Evolutionary conservation across 768 basidiomycete species (phyloP).

Genomic region (Saitozyma podzolica): DNA sequence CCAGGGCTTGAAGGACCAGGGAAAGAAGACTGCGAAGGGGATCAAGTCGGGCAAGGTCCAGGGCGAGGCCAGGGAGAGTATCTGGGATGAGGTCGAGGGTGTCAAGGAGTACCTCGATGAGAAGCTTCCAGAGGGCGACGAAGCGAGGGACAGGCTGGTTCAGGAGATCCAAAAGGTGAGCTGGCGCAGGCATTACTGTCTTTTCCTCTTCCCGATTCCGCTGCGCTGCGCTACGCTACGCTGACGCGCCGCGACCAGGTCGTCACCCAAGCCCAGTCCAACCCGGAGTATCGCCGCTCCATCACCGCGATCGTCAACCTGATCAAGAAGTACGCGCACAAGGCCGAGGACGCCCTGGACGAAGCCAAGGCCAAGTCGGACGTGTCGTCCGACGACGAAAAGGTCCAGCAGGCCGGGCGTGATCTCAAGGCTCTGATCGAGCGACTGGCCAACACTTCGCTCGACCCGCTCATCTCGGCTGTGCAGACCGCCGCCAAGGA

Average conservation of each 20-base stretch:
- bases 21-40: constrained; percentile 48
- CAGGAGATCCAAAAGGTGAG: constrained; percentile 49
- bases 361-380: constrained; percentile 47
- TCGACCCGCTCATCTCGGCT: constrained; percentile 49
- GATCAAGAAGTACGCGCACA: constrained; percentile 54
- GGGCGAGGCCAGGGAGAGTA: constrained; percentile 46
- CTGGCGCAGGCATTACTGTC: neutral
- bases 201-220: too few species aligned
- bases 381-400: constrained; percentile 48
- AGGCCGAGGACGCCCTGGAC: constrained; percentile 49
- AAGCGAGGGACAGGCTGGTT: constrained; percentile 53
- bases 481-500: constrained; percentile 50
- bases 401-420: constrained; percentile 51
- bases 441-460: constrained; percentile 50
- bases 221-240: too few species aligned
- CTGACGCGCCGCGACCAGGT: constrained; percentile 20
- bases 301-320: constrained; percentile 52
- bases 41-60: constrained; percentile 50
- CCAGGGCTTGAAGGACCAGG: constrained; percentile 43
- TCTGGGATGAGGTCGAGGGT: constrained; percentile 41
- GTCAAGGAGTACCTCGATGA: constrained; percentile 53
- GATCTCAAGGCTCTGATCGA: constrained; percentile 54
- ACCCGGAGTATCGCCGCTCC: constrained; percentile 51
- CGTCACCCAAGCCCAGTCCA: constrained; percentile 50
- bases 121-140: constrained; percentile 52